Evolutionary conservation across 2,329 filamentous ascomycete species (phyloP).

Genomic region (Monilinia polystroma): DNA sequence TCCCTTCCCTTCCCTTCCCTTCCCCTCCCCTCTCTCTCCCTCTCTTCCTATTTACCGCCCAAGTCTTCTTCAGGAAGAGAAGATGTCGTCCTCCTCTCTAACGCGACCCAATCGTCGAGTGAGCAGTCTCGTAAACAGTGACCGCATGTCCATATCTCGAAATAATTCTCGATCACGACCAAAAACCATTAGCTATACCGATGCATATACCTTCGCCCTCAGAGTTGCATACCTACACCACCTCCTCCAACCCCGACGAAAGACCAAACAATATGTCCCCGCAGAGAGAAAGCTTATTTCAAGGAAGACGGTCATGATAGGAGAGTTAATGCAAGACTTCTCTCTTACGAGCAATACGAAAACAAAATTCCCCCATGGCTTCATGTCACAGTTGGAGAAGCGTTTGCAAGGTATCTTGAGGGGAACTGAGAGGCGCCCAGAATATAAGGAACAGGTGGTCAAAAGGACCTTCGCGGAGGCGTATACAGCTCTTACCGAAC

Average conservation of each 20-base stretch:
- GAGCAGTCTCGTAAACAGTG: slow-evolving; percentile 36
- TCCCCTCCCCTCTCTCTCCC: not conserved
- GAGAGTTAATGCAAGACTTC: slow-evolving; percentile 88
- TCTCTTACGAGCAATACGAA: slow-evolving; percentile 62
- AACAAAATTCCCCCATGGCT: slow-evolving; percentile 69
- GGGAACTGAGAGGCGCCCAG: slow-evolving; percentile 79
- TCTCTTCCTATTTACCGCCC: not conserved
- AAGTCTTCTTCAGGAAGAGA: slow-evolving; percentile 9
- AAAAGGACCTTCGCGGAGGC: slow-evolving; percentile 95
- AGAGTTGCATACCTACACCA: slow-evolving; percentile 90
- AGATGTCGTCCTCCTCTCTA: slow-evolving; percentile 37
- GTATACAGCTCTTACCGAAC: slow-evolving; percentile 88
- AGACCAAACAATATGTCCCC: slow-evolving; percentile 82
- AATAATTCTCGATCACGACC: slow-evolving; percentile 48
- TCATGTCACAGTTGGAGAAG: slow-evolving; percentile 63
- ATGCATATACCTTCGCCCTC: slow-evolving; percentile 89
- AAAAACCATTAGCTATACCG: slow-evolving; percentile 61
- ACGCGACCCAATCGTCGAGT: slow-evolving; percentile 37
- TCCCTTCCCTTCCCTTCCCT: not conserved
- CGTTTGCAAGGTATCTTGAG: slow-evolving; percentile 52
- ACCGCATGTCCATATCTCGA: slow-evolving; percentile 34
- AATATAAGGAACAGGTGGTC: slow-evolving; percentile 85
- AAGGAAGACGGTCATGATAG: slow-evolving; percentile 68
- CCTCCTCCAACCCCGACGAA: slow-evolving; percentile 85
- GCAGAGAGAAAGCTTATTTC: slow-evolving; percentile 50